These are phyloP conservation scores for Aspergillus sp. DNA, from an alignment of 2,329 filamentous ascomycete genomes.

Conservation along the genomic window DNA sequence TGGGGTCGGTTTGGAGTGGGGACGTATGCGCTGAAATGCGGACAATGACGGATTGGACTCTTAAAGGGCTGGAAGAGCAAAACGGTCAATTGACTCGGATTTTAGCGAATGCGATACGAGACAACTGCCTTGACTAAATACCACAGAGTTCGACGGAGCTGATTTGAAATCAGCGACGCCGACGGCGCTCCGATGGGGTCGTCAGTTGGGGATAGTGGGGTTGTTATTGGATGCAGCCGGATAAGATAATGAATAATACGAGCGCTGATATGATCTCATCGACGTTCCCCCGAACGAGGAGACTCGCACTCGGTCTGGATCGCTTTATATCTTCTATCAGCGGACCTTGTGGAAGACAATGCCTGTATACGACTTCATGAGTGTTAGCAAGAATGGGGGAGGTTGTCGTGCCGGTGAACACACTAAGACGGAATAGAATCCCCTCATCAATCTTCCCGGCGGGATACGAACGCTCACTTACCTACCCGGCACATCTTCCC, in stretches of 20 bases:
- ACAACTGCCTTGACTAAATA: too few species aligned
- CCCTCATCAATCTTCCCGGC: background rate
- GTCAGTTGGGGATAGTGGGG: background rate
- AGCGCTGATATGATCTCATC: conserved; percentile 1
- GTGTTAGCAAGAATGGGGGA: too few species aligned
- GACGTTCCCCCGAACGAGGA: background rate
- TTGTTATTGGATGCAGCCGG: background rate
- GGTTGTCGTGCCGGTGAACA: too few species aligned
- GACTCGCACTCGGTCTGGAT: background rate
- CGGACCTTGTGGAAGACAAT: too few species aligned
- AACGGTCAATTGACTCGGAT: background rate
- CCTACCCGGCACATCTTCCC: background rate
- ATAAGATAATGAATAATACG: background rate
- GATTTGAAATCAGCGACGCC: background rate
- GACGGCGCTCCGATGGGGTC: background rate
- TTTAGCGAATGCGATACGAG: background rate
- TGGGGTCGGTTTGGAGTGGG: background rate
- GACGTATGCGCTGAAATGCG: background rate
- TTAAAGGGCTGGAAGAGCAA: background rate
- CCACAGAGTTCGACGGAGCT: background rate
- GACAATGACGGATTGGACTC: too few species aligned
- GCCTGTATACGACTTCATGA: too few species aligned
- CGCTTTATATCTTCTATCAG: too few species aligned
- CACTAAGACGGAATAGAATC: too few species aligned
- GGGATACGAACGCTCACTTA: background rate